Base-by-base conservation (phyloP, 441 rosid species). In the Brassica balearica region DNA sequence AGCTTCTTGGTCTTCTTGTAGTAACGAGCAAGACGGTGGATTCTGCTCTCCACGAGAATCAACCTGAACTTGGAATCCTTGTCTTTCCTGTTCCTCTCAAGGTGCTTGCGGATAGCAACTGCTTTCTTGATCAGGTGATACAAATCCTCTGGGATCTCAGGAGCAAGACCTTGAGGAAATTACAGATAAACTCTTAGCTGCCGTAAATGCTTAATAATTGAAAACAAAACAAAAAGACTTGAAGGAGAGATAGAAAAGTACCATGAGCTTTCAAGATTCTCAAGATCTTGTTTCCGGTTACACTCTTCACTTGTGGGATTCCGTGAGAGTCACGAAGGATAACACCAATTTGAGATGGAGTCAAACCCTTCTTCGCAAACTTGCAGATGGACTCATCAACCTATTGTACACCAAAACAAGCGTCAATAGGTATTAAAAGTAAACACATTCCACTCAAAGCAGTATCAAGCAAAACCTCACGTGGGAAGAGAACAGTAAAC, bases 291-390 rank as follows among this genome's bases (percentile, higher is more conserved):
- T 79, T 84, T 14, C 86, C 86, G 4, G 86, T 81, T 41, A 84
- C 86, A 59, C 84, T 81, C 59, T 81, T 84, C 36, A 84, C 86
- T 11, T 84, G 86, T 6, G 84, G 81, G 20, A 84, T 84, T 2
- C 86, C 84, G 65, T 84, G 86, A 72, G 86, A 84, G 51, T 84
- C 86, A 56, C 86, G 82, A 34, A 84, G 86, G 59, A 84, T 81
- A 1, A 84, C 84, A 64, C 86, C 85, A 15, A 84, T 82, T 61
- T 82, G 83, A 3, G 85, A 84, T 69, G 83, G 85, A 7, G 87
- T 80, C 76, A 82, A 34, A 14, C 87, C 83, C 68, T 82, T 84
- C 78, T 82, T 84, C 0, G 85, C 85, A 68, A 84, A 77, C 83
- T 84, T 84, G 82, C 85, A 83, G 22, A 81, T 83, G 12, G 74